A percentile compares a stretch with the other conserved stretches of the same genome.
phyloP scores from a whole-genome alignment of 2,329 filamentous ascomycete genomes.

The Mycocentrospora acerina region DNA sequence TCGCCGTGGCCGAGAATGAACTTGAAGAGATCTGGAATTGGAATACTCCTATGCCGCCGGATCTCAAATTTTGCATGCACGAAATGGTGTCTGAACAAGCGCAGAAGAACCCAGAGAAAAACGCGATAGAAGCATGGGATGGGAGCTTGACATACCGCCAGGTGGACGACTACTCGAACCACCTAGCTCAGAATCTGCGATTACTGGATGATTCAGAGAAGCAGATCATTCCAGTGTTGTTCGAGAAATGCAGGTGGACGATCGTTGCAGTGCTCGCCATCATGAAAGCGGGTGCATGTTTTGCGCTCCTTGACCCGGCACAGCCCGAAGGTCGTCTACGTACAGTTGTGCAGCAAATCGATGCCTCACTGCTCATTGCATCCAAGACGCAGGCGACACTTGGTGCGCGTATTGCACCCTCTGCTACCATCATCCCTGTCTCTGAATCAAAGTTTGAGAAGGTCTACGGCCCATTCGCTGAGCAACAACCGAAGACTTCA shows the following conservation, averaged over 20 bases:
- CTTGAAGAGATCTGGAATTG: conserved; percentile 51
- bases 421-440: conserved; percentile 35
- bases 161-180: conserved; percentile 35
- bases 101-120: conserved; percentile 34
- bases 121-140: conserved; percentile 44
- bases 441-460: conserved; percentile 35
- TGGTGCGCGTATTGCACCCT: conserved; percentile 30
- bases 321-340: conserved; percentile 38
- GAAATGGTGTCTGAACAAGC: conserved; percentile 48
- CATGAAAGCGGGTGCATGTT: conserved; percentile 44
- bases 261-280: conserved; percentile 43
- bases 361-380: conserved; percentile 29
- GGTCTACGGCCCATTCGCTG: conserved; percentile 27
- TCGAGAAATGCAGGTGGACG: conserved; percentile 45
- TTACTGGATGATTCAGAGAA: conserved; percentile 26
- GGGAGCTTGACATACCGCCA: conserved; percentile 38
- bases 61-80: conserved; percentile 50
- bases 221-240: conserved; percentile 41
- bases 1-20: conserved; percentile 38
- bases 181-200: conserved; percentile 30
- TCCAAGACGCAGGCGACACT: conserved; percentile 32
- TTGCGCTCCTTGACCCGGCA: conserved; percentile 39
- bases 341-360: conserved; percentile 34
- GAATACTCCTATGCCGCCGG: conserved; percentile 49
- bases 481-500: conserved; percentile 28